Conservation (phyloP, 306 rosid species). For the Medicago ruthenica region DNA sequence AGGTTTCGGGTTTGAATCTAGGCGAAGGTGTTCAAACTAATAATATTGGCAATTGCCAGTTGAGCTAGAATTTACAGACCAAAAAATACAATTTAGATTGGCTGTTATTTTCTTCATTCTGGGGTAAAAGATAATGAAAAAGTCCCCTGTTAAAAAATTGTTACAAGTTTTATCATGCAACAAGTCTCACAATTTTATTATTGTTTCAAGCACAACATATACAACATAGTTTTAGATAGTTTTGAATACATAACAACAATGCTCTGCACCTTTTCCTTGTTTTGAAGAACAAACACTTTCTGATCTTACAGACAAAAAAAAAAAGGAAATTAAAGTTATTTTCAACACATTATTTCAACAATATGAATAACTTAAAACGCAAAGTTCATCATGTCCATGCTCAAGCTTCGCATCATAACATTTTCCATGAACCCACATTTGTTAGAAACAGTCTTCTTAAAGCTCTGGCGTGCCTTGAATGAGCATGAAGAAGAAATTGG, state of each 20-base stretch:
- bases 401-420: constrained; percentile 91
- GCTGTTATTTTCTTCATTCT: background rate
- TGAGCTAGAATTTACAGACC: too few relatives aligned
- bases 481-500: constrained; percentile 73
- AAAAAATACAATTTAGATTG: background rate
- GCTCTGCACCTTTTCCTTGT: background rate
- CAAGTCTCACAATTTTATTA: background rate
- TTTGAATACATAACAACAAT: background rate
- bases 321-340: background rate
- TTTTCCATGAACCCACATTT: constrained; percentile 79
- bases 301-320: background rate
- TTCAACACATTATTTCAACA: background rate
- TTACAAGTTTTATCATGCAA: background rate
- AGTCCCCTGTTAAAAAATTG: background rate
- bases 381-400: constrained; percentile 81
- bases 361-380: constrained; percentile 47
- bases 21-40: too few relatives aligned
- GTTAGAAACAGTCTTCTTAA: constrained; percentile 57
- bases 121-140: background rate
- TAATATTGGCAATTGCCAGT: too few relatives aligned
- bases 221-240: background rate
- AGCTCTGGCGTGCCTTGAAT: constrained; percentile 61
- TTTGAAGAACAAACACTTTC: background rate
- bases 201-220: background rate
- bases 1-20: too few relatives aligned